These are phyloP conservation scores for Trametes sanguinea DNA, from an alignment of 768 basidiomycete species.

Conservation along the genomic window DNA sequence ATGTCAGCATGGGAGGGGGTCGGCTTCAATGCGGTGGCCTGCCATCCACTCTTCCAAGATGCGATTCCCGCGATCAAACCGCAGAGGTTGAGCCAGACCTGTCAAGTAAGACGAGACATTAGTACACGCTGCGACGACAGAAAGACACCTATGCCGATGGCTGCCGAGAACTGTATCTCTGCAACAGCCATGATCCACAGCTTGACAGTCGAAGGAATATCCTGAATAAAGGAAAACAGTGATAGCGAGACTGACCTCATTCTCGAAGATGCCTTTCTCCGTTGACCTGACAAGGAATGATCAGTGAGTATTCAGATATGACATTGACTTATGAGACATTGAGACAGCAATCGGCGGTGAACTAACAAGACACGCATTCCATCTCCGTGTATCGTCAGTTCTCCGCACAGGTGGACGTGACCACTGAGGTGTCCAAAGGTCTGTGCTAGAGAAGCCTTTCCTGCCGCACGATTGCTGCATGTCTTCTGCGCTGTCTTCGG, in stretches of 20 bases:
- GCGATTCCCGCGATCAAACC: conserved; percentile 54
- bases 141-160: too few relatives aligned
- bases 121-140: conserved; percentile 30
- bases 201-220: not conserved
- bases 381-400: too few relatives aligned
- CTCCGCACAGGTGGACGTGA: too few relatives aligned
- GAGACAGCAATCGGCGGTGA: too few relatives aligned
- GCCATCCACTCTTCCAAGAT: conserved; percentile 72
- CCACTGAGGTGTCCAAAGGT: too few relatives aligned
- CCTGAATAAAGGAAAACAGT: not conserved
- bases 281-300: conserved; percentile 53
- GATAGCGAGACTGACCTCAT: conserved; percentile 49
- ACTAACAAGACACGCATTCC: too few relatives aligned
- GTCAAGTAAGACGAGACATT: not conserved
- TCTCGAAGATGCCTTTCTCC: conserved; percentile 63
- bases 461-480: too few relatives aligned
- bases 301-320: not conserved
- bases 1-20: conserved; percentile 11
- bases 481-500: too few relatives aligned
- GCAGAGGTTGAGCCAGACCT: conserved; percentile 45
- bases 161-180: too few relatives aligned
- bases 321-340: not conserved
- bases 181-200: too few relatives aligned
- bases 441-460: too few relatives aligned
- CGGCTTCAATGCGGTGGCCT: conserved; percentile 56